Percentiles rank a stretch among this genome's conserved stretches.
phyloP scores from a whole-genome alignment of 2,329 filamentous ascomycete species.

The Trichoderma sp. region DNA sequence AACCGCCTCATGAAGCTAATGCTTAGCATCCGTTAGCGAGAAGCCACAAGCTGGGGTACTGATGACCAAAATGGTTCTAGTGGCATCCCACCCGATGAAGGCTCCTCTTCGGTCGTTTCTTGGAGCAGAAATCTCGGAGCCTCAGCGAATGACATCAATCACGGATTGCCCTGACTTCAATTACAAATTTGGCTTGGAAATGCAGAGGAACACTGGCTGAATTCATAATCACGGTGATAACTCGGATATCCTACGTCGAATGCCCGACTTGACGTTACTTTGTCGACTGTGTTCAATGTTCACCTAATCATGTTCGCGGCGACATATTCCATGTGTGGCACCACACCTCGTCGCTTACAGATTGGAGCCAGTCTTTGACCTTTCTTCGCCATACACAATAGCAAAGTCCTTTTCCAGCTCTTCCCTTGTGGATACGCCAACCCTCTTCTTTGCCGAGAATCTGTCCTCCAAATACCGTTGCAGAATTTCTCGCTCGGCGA shows the following conservation, averaged over 20 bases:
- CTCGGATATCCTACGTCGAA: not conserved
- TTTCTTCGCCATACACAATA: slow-evolving; percentile 37
- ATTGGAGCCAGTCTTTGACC: not conserved
- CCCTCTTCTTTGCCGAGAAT: slow-evolving; percentile 23
- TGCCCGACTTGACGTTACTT: not conserved
- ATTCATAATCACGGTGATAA: not conserved
- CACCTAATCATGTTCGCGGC: not conserved
- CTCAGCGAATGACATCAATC: not conserved
- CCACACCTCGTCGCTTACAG: slow-evolving; percentile 22
- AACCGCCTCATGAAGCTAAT: not conserved
- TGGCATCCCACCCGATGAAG: not conserved
- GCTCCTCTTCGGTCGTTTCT: not conserved
- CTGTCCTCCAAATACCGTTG: slow-evolving; percentile 41
- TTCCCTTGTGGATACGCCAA: slow-evolving; percentile 23
- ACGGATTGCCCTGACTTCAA: not conserved
- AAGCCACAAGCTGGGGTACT: not conserved
- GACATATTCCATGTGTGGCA: not conserved
- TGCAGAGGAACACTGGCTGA: not conserved
- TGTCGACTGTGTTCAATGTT: not conserved
- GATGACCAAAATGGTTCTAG: not conserved
- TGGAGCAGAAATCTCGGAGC: not conserved
- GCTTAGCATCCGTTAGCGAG: not conserved
- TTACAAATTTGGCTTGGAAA: not conserved
- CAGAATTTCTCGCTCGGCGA: slow-evolving; percentile 42
- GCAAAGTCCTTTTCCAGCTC: slow-evolving; percentile 34